Percentiles rank a stretch among this genome's conserved stretches.
phyloP scores from a whole-genome alignment of 805 yeast species.

The Sugiyamaella smithiae region DNA sequence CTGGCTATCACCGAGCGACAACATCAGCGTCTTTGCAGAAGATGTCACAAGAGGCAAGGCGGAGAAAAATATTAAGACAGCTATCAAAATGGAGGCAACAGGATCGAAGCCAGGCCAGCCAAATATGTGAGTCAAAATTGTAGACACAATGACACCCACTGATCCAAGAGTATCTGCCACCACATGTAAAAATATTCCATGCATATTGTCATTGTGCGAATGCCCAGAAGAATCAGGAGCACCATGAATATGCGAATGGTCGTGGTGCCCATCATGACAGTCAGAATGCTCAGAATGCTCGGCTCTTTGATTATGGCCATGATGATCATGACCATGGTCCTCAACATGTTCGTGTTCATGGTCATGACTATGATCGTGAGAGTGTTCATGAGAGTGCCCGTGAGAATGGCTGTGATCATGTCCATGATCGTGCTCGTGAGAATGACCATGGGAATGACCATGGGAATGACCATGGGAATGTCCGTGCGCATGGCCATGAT shows the following conservation, averaged over 20 bases:
- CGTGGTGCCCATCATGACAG: conserved; percentile 18
- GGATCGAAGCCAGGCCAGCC: conserved; percentile 87
- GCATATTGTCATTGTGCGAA: conserved; percentile 79
- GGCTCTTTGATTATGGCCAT: conserved; percentile 15
- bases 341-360: conserved; percentile 45
- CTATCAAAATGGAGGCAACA: conserved; percentile 83
- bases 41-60: conserved; percentile 82
- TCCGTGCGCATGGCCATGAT: conserved; percentile 67
- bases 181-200: conserved; percentile 90
- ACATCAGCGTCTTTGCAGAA: conserved; percentile 68
- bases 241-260: background rate
- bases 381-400: conserved; percentile 42
- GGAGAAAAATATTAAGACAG: conserved; percentile 71
- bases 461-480: conserved; percentile 42
- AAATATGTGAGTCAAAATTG: conserved; percentile 68
- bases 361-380: conserved; percentile 35
- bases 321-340: conserved; percentile 33
- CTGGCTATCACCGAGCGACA: conserved; percentile 56
- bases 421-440: conserved; percentile 35
- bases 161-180: conserved; percentile 96
- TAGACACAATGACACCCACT: conserved; percentile 92
- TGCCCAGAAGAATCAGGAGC: conserved; percentile 50
- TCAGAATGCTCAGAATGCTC: conserved; percentile 15
- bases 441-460: conserved; percentile 42
- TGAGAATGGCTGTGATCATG: conserved; percentile 40